Evolutionary conservation across 139 green algal species (phyloP).

Genomic region (Zygnema circumcarinatum): DNA sequence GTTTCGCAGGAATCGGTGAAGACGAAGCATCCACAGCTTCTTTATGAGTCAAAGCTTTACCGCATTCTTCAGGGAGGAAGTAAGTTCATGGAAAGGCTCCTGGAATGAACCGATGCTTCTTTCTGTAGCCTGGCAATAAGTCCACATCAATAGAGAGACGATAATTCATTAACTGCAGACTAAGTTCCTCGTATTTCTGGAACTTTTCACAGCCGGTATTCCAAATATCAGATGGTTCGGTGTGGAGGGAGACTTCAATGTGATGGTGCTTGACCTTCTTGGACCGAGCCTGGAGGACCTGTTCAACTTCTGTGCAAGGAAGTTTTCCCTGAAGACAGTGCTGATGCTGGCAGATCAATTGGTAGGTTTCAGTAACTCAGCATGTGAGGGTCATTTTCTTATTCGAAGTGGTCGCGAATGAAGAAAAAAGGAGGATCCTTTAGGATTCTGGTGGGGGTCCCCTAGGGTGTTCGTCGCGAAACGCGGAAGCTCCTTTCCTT

Average conservation of each 20-base stretch:
- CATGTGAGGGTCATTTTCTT: neutral
- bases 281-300: conserved; percentile 96
- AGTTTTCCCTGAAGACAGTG: conserved; percentile 97
- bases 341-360: conserved; percentile 99
- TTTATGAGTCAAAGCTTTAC: conserved; percentile 74
- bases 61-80: conserved; percentile 71
- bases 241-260: conserved; percentile 99
- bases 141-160: no score
- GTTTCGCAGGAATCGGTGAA: conserved; percentile 67
- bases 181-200: no score
- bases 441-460: neutral
- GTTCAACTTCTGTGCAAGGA: conserved; percentile 99
- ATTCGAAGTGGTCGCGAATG: neutral
- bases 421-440: neutral
- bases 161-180: no score
- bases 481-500: no score
- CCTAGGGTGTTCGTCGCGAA: neutral
- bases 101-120: neutral
- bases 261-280: conserved; percentile 99
- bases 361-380: conserved; percentile 74
- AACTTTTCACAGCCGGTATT: conserved; percentile 87
- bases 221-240: conserved; percentile 98
- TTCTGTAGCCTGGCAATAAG: no score
- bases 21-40: conserved; percentile 70
- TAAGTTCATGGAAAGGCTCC: neutral